phyloP scores from a whole-genome alignment of 2,329 filamentous ascomycete genomes.

The Uncinocarpus reesii region DNA sequence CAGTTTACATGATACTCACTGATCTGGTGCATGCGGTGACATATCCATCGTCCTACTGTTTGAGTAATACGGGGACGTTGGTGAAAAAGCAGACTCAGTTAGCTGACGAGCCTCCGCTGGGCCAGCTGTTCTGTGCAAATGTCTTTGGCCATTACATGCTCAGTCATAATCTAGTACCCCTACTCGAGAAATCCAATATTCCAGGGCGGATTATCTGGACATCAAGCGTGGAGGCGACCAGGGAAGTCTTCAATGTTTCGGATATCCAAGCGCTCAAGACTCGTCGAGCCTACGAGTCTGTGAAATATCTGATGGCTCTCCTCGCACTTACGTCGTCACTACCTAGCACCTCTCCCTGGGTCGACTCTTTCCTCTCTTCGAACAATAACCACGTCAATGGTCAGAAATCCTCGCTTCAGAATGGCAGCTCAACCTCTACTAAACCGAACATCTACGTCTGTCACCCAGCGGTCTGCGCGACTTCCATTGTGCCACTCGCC shows the following conservation, averaged over 20 bases:
- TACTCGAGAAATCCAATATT: constrained; percentile 46
- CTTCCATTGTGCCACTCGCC: constrained; percentile 66
- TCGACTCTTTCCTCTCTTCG: constrained; percentile 47
- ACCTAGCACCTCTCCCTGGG: constrained; percentile 50
- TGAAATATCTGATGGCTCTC: constrained; percentile 78
- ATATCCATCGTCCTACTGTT: constrained; percentile 64
- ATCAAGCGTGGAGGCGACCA: constrained; percentile 63
- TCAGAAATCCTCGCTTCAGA: constrained; percentile 6
- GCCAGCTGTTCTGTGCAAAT: constrained; percentile 80
- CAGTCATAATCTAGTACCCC: constrained; percentile 64
- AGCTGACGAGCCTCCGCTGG: constrained; percentile 51
- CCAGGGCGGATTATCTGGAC: constrained; percentile 73
- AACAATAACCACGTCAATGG: constrained; percentile 20
- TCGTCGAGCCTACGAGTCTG: constrained; percentile 64
- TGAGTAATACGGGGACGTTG: constrained; percentile 47
- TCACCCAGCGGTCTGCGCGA: constrained; percentile 80
- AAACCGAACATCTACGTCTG: constrained; percentile 61
- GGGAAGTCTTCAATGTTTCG: constrained; percentile 47
- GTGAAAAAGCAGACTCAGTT: constrained; percentile 44
- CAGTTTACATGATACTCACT: constrained; percentile 48
- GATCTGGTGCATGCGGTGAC: constrained; percentile 60
- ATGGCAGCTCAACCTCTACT: constrained; percentile 10
- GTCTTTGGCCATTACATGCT: constrained; percentile 93
- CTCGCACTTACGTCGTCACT: constrained; percentile 63
- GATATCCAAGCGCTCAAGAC: constrained; percentile 67